A percentile compares a stretch with the other conserved stretches of the same genome.
These are phyloP conservation scores for Botrytis fabae DNA, from an alignment of 2,329 filamentous ascomycete genomes.

Conservation along the genomic window DNA sequence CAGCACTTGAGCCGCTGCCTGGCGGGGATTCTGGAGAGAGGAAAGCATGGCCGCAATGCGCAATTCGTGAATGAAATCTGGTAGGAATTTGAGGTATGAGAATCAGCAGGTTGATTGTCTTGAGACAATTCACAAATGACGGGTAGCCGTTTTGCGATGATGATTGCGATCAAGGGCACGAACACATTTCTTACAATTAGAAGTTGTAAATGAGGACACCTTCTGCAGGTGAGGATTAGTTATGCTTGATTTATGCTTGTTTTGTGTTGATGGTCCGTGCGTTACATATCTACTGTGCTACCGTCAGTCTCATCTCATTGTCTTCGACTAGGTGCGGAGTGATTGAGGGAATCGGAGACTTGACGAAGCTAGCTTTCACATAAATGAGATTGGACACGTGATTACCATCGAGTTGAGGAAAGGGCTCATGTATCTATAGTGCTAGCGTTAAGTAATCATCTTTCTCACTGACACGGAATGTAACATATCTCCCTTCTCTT, in stretches of 20 bases:
- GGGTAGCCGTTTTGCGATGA: neutral
- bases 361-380: neutral
- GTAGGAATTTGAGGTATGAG: neutral
- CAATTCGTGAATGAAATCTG: neutral
- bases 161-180: conserved; percentile 11
- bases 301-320: neutral
- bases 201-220: conserved; percentile 11
- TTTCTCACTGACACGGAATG: neutral
- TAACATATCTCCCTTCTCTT: neutral
- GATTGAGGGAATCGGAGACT: neutral
- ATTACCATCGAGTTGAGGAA: neutral
- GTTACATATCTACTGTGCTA: neutral
- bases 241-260: neutral
- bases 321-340: neutral
- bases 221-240: neutral
- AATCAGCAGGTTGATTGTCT: neutral
- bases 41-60: conserved; percentile 50
- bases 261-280: neutral
- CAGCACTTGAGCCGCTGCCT: conserved; percentile 65
- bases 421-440: neutral
- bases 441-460: neutral
- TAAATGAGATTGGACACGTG: neutral
- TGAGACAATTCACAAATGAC: neutral
- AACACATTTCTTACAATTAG: conserved; percentile 3
- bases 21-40: conserved; percentile 61